Conservation (phyloP, 108 stramenopile species). For the Stephanodiscus minutulus region DNA sequence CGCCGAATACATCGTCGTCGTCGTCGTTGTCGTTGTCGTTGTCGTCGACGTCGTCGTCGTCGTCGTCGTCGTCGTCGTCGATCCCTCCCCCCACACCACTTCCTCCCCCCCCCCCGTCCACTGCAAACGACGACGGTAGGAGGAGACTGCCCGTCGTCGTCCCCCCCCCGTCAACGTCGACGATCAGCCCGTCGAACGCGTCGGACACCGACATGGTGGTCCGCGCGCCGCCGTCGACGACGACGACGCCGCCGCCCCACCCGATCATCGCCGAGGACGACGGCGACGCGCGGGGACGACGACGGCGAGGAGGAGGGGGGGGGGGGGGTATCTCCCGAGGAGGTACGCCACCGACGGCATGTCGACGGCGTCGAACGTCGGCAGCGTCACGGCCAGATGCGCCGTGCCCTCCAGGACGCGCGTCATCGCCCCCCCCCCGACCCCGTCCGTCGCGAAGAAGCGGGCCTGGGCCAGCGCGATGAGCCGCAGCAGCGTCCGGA, state of each 20-base stretch:
- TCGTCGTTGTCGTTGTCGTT: not conserved
- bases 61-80: not conserved
- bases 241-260: not conserved
- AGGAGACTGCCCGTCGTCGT: not conserved
- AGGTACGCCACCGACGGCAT: conserved; percentile 36
- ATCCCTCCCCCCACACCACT: not conserved
- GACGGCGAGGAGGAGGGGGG: not conserved
- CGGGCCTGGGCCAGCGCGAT: conserved; percentile 67
- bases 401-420: conserved; percentile 18
- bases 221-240: no score
- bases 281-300: no score
- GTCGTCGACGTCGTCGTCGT: not conserved
- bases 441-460: conserved; percentile 21
- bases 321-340: conserved; percentile 27
- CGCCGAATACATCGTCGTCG: not conserved
- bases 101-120: not conserved
- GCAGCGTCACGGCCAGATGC: conserved; percentile 26
- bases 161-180: not conserved
- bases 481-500: conserved; percentile 54
- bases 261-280: not conserved
- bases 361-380: conserved; percentile 26
- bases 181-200: not conserved
- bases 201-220: conserved; percentile 4
- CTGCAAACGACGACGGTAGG: not conserved
- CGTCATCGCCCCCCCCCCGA: conserved; percentile 1